Base-by-base conservation (phyloP, 805 yeast species). In the Candida ascalaphidarum region DNA sequence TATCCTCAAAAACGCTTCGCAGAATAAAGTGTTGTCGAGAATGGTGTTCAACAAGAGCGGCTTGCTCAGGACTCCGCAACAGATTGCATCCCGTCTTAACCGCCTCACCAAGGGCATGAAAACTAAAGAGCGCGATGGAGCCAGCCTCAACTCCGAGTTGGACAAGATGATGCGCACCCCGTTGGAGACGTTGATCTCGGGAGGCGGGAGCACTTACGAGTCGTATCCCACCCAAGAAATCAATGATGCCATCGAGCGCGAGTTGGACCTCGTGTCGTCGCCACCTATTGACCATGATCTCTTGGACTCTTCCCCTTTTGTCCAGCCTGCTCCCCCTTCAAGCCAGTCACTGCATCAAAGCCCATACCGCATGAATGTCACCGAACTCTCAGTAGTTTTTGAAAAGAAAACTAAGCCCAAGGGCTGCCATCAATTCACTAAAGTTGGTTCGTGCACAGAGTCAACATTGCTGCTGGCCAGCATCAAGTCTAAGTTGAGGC, bases 151-250 rank as follows among this genome's bases (percentile, higher is more conserved):
- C 21, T 27, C 25, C 14, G 56, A 48, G 22, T 31, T 50, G 8
- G 50, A 46, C 15, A 55, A 50, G n/a, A 30, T 51, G 18, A 49
- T 46, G 7, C 34, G 41, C 14, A 50, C 56, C 13, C 57, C 59
- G 5, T 43, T 52, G 14, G 54, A 50, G 22, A 44, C 44, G 11
- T 37, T 52, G 14, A 41, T 48, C 19, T 31, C 37, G 11, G 31
- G 22, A 24, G n/a, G n/a, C n/a, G n/a, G n/a, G n/a, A n/a, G n/a
- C n/a, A n/a, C n/a, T n/a, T n/a, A n/a, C n/a, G 11, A 15, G 21
- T 28, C 28, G 7, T 17, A 36, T 14, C 51, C 46, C 25, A 41
- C 54, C 4, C 37, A 42, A 9, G 40, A 37, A 25, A 40, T 47
- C 11, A 46, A 49, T 17, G 52, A 45, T n/a, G 39, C 46, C 11